These are phyloP conservation scores for Yarrowia bubula DNA, from an alignment of 805 yeast genomes.

Conservation along the genomic window DNA sequence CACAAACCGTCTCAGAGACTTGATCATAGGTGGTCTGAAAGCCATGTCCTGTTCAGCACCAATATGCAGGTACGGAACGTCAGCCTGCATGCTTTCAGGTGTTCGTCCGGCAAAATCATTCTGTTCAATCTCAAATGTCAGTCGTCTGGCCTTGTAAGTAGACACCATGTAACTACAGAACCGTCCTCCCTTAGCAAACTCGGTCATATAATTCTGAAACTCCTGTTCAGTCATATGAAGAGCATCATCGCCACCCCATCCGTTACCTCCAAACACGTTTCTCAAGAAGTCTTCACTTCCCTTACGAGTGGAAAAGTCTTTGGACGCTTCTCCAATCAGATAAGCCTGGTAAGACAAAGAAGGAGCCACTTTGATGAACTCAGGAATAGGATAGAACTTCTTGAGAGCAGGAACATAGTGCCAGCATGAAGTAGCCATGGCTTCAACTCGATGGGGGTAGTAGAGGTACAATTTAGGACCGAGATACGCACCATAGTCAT, in stretches of 20 bases:
- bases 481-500: conserved; percentile 19
- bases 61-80: conserved; percentile 18
- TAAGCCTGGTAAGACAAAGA: conserved; percentile 7
- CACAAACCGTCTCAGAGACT: not conserved
- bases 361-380: conserved; percentile 7
- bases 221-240: conserved; percentile 7
- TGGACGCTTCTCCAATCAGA: conserved; percentile 5
- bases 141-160: conserved; percentile 20
- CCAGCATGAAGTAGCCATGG: conserved; percentile 18
- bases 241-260: not conserved
- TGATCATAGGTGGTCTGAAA: conserved; percentile 14
- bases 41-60: conserved; percentile 25
- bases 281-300: not conserved
- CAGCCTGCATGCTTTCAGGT: not conserved
- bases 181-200: conserved; percentile 21
- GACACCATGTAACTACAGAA: conserved; percentile 8
- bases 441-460: conserved; percentile 16
- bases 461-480: conserved; percentile 18
- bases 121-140: conserved; percentile 22
- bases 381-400: not conserved
- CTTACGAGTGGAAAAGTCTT: not conserved
- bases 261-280: not conserved
- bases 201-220: conserved; percentile 23
- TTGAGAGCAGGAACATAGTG: conserved; percentile 12
- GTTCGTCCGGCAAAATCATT: conserved; percentile 14